phyloP scores from a whole-genome alignment of 2,329 filamentous ascomycete genomes.

The Triangularia verruculosa region DNA sequence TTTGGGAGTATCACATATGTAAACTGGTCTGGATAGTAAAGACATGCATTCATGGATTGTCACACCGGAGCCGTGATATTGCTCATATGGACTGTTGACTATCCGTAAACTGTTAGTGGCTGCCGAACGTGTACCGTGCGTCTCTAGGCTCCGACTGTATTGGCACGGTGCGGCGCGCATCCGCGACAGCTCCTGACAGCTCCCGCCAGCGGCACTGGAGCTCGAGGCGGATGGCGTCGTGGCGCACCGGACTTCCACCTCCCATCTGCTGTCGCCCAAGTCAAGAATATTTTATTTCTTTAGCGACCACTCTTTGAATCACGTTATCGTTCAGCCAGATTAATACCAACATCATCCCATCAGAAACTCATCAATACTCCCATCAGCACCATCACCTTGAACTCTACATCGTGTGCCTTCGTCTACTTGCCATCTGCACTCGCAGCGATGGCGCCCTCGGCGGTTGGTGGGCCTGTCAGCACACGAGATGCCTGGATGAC shows the following conservation, averaged over 20 bases:
- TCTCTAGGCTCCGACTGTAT: not conserved
- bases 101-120: not conserved
- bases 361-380: not conserved
- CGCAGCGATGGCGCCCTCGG: conserved; percentile 51
- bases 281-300: not conserved
- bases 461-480: conserved; percentile 44
- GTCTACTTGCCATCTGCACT: not conserved
- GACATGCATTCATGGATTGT: not conserved
- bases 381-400: conserved; percentile 1
- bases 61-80: not conserved
- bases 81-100: not conserved
- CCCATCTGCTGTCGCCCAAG: not conserved
- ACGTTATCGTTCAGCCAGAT: not conserved
- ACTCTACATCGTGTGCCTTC: not conserved
- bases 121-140: not conserved
- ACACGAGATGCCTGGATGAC: conserved; percentile 42
- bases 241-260: not conserved
- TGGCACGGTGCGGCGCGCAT: conserved; percentile 1
- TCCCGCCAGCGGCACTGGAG: conserved; percentile 1
- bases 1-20: not conserved
- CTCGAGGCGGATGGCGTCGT: conserved; percentile 3
- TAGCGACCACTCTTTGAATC: not conserved
- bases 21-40: not conserved
- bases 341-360: conserved; percentile 4
- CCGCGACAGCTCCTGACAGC: not conserved